Conservation (phyloP, 176 grass and related monocot species). For the Avena insularis region DNA sequence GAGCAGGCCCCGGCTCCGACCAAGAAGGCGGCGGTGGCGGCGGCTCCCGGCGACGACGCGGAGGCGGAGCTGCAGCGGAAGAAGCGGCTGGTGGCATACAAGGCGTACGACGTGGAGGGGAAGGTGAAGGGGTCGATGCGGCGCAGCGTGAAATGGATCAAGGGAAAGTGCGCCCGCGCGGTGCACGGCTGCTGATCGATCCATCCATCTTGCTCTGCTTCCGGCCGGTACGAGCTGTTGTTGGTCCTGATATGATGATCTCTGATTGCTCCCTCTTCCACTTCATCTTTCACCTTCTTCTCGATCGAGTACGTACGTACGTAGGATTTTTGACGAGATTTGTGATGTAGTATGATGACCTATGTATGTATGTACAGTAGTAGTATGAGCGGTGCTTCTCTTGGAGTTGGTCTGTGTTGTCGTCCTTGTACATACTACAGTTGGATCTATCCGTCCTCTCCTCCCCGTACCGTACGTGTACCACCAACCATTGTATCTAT, state of each 20-base stretch:
- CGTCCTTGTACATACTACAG: constrained; percentile 49
- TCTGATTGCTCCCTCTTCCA: background rate
- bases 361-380: background rate
- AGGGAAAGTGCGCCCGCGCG: constrained; percentile 65
- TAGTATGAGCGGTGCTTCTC: constrained; percentile 35
- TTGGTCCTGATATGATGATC: too few species aligned
- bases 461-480: background rate
- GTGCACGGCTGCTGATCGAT: constrained; percentile 50
- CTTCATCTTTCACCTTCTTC: background rate
- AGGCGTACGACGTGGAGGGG: constrained; percentile 74
- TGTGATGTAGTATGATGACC: background rate
- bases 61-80: constrained; percentile 81
- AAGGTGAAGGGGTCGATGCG: constrained; percentile 71
- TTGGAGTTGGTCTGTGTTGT: constrained; percentile 21
- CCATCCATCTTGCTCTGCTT: background rate
- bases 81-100: constrained; percentile 85
- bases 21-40: background rate
- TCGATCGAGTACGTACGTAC: background rate
- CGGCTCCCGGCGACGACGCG: background rate
- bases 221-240: background rate
- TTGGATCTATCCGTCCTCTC: background rate
- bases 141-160: constrained; percentile 88
- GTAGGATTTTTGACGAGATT: constrained; percentile 43
- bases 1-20: background rate
- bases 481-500: background rate